A percentile compares a stretch with the other conserved stretches of the same genome.
Evolutionary conservation across 1,284 basidiomycete species (phyloP).

Genomic region (Ganoderma sinense): DNA sequence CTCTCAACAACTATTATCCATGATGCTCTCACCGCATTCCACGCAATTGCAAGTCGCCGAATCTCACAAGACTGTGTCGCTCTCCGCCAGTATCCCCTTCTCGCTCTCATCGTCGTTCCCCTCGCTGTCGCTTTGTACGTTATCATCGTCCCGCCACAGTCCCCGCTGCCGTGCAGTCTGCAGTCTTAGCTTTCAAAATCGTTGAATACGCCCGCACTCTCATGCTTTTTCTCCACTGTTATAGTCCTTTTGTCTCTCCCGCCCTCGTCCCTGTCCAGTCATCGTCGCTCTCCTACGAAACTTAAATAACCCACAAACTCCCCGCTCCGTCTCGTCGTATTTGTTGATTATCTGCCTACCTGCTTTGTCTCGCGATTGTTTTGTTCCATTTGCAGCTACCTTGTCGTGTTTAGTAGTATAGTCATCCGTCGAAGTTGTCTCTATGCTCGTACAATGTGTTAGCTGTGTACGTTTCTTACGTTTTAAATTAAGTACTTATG

Average conservation of each 20-base stretch:
- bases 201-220: not conserved
- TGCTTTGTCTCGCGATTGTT: constrained; percentile 1
- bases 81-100: not conserved
- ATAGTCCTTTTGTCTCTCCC: not conserved
- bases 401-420: not conserved
- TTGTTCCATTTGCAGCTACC: not conserved
- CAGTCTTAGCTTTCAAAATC: not conserved
- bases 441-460: constrained; percentile 4
- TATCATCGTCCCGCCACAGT: constrained; percentile 1
- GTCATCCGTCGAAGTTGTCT: not conserved
- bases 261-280: not conserved
- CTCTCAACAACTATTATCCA: constrained; percentile 20
- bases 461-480: not conserved
- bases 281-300: not conserved
- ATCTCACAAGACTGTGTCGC: not conserved
- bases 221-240: constrained; percentile 6
- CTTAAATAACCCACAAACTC: not conserved
- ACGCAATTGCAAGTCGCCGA: constrained; percentile 6
- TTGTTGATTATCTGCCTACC: not conserved
- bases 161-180: not conserved
- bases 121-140: constrained; percentile 11
- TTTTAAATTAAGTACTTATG: not conserved
- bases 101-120: constrained; percentile 5
- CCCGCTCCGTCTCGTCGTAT: constrained; percentile 1
- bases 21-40: constrained; percentile 21